These are phyloP conservation scores for Coleophoma crateriformis DNA, from an alignment of 2,329 filamentous ascomycete species.

Conservation along the genomic window DNA sequence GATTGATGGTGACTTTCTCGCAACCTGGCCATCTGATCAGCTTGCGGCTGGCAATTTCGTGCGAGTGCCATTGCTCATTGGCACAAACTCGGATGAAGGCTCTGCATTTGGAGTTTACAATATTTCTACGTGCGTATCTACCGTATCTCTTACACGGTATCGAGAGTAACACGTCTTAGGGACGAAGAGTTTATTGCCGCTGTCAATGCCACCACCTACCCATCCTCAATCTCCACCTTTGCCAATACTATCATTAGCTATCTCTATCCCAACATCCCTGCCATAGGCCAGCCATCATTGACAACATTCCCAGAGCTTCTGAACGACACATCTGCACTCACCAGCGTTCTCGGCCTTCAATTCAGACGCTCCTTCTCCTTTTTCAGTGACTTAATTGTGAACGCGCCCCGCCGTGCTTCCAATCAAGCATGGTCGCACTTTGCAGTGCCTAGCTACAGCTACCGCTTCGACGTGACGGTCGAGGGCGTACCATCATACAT, in stretches of 20 bases:
- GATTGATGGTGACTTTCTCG: slow-evolving; percentile 32
- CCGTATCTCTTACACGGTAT: not conserved
- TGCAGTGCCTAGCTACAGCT: slow-evolving; percentile 25
- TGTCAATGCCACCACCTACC: not conserved
- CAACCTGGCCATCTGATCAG: slow-evolving; percentile 45
- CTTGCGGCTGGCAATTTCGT: slow-evolving; percentile 35
- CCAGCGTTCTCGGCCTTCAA: slow-evolving; percentile 28
- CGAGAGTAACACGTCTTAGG: slow-evolving; percentile 21
- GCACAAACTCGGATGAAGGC: slow-evolving; percentile 30
- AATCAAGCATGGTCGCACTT: slow-evolving; percentile 8
- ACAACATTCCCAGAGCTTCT: slow-evolving; percentile 11
- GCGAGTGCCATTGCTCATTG: slow-evolving; percentile 37
- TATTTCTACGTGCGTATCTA: not conserved
- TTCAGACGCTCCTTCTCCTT: slow-evolving; percentile 7
- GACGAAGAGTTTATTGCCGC: slow-evolving; percentile 13
- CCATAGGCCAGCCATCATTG: slow-evolving; percentile 38
- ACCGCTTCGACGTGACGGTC: slow-evolving; percentile 37
- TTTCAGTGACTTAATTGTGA: slow-evolving; percentile 10
- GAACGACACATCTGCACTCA: slow-evolving; percentile 8
- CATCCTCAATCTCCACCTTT: not conserved
- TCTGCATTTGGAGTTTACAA: slow-evolving; percentile 30
- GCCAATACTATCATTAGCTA: slow-evolving; percentile 27
- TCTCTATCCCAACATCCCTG: slow-evolving; percentile 45
- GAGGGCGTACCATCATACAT: slow-evolving; percentile 20
- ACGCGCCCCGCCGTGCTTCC: slow-evolving; percentile 5